Base-by-base conservation (phyloP, 805 yeast genomes). In the Lipomyces starkeyi region DNA sequence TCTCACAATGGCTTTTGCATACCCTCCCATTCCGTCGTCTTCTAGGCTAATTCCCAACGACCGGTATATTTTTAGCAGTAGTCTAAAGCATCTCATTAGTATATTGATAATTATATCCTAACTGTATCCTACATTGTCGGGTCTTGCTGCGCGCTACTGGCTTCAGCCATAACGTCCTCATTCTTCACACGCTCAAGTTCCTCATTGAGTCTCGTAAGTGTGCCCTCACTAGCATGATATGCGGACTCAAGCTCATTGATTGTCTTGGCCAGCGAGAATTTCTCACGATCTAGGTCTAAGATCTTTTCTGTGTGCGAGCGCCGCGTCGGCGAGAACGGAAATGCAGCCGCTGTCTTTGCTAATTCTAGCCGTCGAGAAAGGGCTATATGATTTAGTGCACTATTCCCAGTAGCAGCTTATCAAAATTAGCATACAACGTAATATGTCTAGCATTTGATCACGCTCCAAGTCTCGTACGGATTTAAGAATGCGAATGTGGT, bases 191-290 rank as follows among this genome's bases (percentile, higher is more conserved):
- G 32, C n/a, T 59, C 65, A 8, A 71, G 61, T 35, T 72, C 73
- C 11, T 55, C 69, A 29, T 61, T 62, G 25, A 72, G 32, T 8
- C 71, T 59, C 29, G 69, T 47, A 22, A 72, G 59, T 32, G 71
- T 63, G 2, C 72, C 40, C 59, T 72, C 74, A 53, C 67, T 49
- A 3, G 62, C 54, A 43, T 70, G 70, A 47, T 65, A 63, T 11
- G 70, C 63, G 4, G 68, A 52, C 27, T 72, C 74, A 9, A 73
- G 63, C n/a, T 72, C 74, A 37, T 72, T 72, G 43, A 72, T 68
- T 14, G 66, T 61, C 37, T 72, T 72, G 25, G 74, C 74, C 35
- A 72, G 47, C 7, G 72, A 40, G 37, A 72, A 72, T 49, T 72
- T 72, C 52, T 67, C 62, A 5, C 73, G 54, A 55, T 72, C 74